These are phyloP conservation scores for Mycena citricolor DNA, from an alignment of 1,284 basidiomycete genomes.

Conservation along the genomic window DNA sequence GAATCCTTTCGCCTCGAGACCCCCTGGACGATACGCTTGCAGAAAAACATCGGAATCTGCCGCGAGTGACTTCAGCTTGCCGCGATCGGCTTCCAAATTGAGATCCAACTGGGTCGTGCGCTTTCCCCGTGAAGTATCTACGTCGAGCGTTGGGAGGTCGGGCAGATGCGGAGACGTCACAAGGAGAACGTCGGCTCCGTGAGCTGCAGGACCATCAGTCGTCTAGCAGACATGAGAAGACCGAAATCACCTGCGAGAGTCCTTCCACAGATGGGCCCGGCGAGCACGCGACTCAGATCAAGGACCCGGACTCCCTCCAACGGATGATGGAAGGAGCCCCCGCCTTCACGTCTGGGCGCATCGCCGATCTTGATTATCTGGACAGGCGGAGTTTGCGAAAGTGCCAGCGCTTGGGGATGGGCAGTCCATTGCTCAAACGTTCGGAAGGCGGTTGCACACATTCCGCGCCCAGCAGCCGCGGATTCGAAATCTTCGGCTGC, in stretches of 20 bases:
- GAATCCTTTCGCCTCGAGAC: conserved; percentile 52
- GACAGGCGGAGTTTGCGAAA: conserved; percentile 42
- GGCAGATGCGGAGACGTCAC: conserved; percentile 60
- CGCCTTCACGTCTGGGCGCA: conserved; percentile 38
- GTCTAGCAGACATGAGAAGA: background rate
- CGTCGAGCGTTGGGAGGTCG: conserved; percentile 51
- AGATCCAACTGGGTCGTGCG: conserved; percentile 65
- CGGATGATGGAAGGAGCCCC: conserved; percentile 29
- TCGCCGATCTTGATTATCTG: conserved; percentile 48
- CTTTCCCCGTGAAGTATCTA: conserved; percentile 66
- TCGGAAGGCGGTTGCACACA: conserved; percentile 56
- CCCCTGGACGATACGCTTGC: conserved; percentile 64
- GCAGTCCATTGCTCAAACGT: conserved; percentile 51
- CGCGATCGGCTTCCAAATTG: conserved; percentile 31
- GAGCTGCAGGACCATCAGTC: conserved; percentile 34
- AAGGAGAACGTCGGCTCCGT: conserved; percentile 62
- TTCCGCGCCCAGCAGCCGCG: conserved; percentile 42
- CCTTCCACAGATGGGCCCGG: conserved; percentile 56
- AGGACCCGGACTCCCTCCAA: conserved; percentile 53
- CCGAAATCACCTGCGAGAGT: conserved; percentile 55
- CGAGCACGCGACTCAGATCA: conserved; percentile 60
- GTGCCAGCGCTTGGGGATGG: conserved; percentile 47
- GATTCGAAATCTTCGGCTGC: conserved; percentile 53
- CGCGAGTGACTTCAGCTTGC: conserved; percentile 39
- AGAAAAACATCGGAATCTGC: conserved; percentile 58